Evolutionary conservation across 306 rosid genomes (phyloP).

Genomic region (Rosa chinensis): DNA sequence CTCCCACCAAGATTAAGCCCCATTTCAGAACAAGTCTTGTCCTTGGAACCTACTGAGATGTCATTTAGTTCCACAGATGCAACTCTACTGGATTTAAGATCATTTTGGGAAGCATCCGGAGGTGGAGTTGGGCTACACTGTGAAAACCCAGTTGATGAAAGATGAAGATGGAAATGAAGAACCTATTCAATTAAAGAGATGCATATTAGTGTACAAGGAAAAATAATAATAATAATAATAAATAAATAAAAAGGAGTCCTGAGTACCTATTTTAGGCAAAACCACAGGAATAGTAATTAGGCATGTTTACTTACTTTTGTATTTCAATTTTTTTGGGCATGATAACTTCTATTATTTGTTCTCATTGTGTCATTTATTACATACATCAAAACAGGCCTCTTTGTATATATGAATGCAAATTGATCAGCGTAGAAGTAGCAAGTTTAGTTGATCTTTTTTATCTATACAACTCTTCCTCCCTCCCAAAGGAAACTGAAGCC

Average conservation of each 20-base stretch:
- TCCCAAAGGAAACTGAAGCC: not conserved
- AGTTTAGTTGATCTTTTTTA: not conserved
- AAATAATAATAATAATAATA: too few species aligned
- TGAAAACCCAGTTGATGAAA: slow-evolving; percentile 58
- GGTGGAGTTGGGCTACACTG: slow-evolving; percentile 40
- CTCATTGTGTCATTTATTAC: too few species aligned
- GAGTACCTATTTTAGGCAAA: not conserved
- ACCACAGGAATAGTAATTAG: not conserved
- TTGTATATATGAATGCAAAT: not conserved
- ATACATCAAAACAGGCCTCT: not conserved
- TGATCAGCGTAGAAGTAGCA: not conserved
- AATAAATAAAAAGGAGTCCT: not conserved
- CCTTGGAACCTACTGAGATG: slow-evolving; percentile 34
- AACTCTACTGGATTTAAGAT: slow-evolving; percentile 32
- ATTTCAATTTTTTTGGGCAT: too few species aligned
- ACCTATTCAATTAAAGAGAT: slow-evolving; percentile 45
- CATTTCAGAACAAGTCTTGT: slow-evolving; percentile 28
- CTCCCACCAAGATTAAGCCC: slow-evolving; percentile 28
- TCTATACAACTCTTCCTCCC: not conserved
- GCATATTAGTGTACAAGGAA: not conserved
- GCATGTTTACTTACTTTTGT: too few species aligned
- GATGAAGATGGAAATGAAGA: slow-evolving; percentile 60
- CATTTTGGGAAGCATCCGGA: slow-evolving; percentile 42
- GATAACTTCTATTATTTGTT: too few species aligned
- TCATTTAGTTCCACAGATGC: slow-evolving; percentile 35